These are phyloP conservation scores for Mentha longifolia DNA, from an alignment of 257 asterid species.

Conservation along the genomic window DNA sequence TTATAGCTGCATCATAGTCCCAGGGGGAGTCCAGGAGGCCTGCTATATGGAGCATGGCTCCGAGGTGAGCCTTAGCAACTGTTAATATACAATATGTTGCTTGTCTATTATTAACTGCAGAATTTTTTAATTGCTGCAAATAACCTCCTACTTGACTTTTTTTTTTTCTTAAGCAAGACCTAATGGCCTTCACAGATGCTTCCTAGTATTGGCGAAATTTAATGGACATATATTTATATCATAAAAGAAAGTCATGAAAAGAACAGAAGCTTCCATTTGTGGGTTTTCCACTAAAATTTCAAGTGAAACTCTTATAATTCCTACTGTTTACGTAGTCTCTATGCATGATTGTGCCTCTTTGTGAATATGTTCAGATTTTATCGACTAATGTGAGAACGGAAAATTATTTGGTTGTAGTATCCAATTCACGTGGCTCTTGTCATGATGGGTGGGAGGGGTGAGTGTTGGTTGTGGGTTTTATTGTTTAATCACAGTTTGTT, in stretches of 20 bases:
- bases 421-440: neutral
- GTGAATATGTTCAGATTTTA: constrained; percentile 10
- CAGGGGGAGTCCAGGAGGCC: constrained; percentile 96
- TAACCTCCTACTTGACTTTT: too few relatives aligned
- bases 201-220: constrained; percentile 8
- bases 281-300: constrained; percentile 7
- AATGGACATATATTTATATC: neutral
- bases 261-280: constrained; percentile 21
- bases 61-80: constrained; percentile 59
- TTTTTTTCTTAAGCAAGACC: neutral
- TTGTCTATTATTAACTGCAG: constrained; percentile 13
- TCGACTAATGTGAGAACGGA: constrained; percentile 4
- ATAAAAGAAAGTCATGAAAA: neutral
- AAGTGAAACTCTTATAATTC: neutral
- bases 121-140: neutral
- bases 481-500: neutral
- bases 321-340: neutral
- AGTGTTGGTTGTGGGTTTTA: too few relatives aligned
- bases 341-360: neutral
- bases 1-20: constrained; percentile 84
- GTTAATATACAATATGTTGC: constrained; percentile 22
- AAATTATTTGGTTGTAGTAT: neutral
- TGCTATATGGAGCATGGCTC: constrained; percentile 78
- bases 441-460: neutral
- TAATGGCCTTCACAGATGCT: neutral